Conservation (phyloP, 495 filamentous ascomycete genomes). For the Poronia punctata region DNA sequence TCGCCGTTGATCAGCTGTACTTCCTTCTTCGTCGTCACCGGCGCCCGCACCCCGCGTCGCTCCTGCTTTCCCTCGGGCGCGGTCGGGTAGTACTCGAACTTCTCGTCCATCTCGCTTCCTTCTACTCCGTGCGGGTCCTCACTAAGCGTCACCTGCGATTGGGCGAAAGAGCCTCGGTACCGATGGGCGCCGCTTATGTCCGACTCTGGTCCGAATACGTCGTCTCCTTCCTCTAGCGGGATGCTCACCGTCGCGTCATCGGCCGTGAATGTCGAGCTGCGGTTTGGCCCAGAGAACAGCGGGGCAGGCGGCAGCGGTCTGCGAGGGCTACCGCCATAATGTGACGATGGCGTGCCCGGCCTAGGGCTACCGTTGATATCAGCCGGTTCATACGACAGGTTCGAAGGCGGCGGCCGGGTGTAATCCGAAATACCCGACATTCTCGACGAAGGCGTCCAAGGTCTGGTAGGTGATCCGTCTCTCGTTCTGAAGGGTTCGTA, state of each 20-base stretch:
- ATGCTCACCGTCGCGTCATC: conserved; percentile 55
- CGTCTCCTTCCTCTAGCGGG: conserved; percentile 45
- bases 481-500: conserved; percentile 34
- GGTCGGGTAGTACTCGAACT: conserved; percentile 72
- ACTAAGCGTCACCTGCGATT: conserved; percentile 46
- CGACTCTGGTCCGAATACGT: conserved; percentile 61
- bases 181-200: conserved; percentile 36
- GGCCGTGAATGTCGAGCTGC: conserved; percentile 30
- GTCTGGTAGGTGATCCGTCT: conserved; percentile 46
- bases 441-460: conserved; percentile 67
- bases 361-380: conserved; percentile 85
- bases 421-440: conserved; percentile 50
- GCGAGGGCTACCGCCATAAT: conserved; percentile 77
- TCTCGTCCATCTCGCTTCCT: conserved; percentile 50
- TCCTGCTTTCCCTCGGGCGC: conserved; percentile 80
- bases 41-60: conserved; percentile 72
- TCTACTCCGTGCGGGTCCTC: conserved; percentile 24
- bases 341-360: conserved; percentile 81
- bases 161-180: conserved; percentile 54
- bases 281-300: conserved; percentile 55
- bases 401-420: conserved; percentile 59
- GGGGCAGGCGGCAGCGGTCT: conserved; percentile 89
- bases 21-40: conserved; percentile 88
- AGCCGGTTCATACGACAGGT: conserved; percentile 69
- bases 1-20: conserved; percentile 95